These are phyloP conservation scores for Parietaria judaica DNA, from an alignment of 306 rosid genomes.

Conservation along the genomic window DNA sequence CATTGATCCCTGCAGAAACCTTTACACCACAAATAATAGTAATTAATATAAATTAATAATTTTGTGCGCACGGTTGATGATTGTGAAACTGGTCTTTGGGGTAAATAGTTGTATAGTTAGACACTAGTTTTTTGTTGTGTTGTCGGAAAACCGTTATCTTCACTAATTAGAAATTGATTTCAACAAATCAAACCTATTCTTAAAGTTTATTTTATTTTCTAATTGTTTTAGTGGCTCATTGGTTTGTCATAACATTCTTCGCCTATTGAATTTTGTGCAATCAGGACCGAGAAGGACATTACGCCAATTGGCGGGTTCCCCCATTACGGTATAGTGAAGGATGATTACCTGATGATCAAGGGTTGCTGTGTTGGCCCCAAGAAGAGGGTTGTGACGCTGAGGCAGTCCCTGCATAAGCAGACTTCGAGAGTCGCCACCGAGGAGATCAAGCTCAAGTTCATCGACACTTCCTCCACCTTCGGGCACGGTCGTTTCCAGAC, in stretches of 20 bases:
- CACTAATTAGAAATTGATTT: no score
- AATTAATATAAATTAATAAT: no score
- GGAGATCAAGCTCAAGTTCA: conserved; percentile 15
- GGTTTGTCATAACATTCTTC: not conserved
- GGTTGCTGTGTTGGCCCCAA: conserved; percentile 15
- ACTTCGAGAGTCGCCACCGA: conserved; percentile 12
- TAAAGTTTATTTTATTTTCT: no score
- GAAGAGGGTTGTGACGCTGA: conserved; percentile 9
- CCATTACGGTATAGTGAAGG: conserved; percentile 13
- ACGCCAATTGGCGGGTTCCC: conserved; percentile 11
- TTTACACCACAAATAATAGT: no score
- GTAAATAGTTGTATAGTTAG: no score
- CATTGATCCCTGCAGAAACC: no score
- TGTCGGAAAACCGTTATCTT: no score
- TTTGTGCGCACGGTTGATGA: no score
- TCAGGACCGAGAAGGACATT: conserved; percentile 18
- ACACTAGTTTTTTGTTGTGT: no score
- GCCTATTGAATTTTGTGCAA: not conserved
- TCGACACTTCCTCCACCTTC: conserved; percentile 8
- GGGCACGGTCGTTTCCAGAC: conserved; percentile 16
- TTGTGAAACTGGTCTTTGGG: no score
- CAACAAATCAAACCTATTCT: no score
- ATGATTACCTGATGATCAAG: conserved; percentile 11
- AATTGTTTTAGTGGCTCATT: not conserved
- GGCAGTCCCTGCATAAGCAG: conserved; percentile 12